Conservation (phyloP, 495 filamentous ascomycete species). For the Lineolata rhizophorae region DNA sequence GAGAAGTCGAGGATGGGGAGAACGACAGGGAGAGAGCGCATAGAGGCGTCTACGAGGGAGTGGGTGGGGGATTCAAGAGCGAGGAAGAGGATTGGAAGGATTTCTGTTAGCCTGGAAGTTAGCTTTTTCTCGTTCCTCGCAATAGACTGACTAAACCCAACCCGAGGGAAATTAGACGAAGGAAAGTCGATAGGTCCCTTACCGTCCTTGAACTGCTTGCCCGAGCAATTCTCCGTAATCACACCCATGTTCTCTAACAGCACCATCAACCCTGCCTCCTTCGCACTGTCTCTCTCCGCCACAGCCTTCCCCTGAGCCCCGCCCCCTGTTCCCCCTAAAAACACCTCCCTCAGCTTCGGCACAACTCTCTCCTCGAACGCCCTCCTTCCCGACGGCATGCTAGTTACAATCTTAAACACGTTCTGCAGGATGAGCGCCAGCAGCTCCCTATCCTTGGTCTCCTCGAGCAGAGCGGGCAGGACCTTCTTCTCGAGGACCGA, state of each 20-base stretch:
- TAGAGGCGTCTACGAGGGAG: constrained; percentile 60
- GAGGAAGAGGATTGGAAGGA: constrained; percentile 61
- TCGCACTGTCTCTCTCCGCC: constrained; percentile 57
- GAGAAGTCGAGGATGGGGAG: constrained; percentile 78
- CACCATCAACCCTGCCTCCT: constrained; percentile 79
- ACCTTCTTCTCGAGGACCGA: constrained; percentile 90
- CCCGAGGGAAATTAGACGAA: too few species aligned
- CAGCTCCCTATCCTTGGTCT: constrained; percentile 75
- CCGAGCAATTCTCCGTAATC: constrained; percentile 58
- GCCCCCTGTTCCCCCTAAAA: too few species aligned
- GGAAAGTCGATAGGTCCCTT: too few species aligned
- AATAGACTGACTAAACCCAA: too few species aligned
- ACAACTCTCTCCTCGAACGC: constrained; percentile 67
- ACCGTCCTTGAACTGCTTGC: constrained; percentile 89
- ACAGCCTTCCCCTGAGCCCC: too few species aligned
- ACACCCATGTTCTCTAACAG: constrained; percentile 59
- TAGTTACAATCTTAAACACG: constrained; percentile 64
- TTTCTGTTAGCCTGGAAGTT: constrained; percentile 36
- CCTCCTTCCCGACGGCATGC: constrained; percentile 52
- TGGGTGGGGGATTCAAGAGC: constrained; percentile 79
- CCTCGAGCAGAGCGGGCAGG: constrained; percentile 68
- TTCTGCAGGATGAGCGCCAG: constrained; percentile 70
- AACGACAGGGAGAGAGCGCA: constrained; percentile 49
- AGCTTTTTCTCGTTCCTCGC: too few species aligned
- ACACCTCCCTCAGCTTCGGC: constrained; percentile 63